These are phyloP conservation scores for Colletotrichum spaethianum DNA, from an alignment of 2,329 filamentous ascomycete genomes.

Conservation along the genomic window DNA sequence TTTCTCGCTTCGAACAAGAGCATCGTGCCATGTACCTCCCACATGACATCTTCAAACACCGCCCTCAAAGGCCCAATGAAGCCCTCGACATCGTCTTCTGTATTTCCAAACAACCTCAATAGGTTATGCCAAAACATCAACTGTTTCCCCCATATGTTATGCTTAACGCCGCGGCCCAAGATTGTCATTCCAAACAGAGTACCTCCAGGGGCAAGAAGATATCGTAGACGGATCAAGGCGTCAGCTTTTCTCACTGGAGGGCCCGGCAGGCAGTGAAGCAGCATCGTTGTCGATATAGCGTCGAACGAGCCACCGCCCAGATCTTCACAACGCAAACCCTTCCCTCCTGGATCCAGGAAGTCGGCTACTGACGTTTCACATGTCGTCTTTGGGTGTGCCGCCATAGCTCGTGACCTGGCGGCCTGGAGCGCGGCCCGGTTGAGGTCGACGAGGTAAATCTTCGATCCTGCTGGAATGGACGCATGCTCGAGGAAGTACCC, in stretches of 20 bases:
- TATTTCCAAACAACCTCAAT: conserved; percentile 22
- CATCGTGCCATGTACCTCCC: conserved; percentile 23
- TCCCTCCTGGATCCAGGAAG: conserved; percentile 11
- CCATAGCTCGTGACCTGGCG: conserved; percentile 15
- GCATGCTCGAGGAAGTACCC: conserved; percentile 50
- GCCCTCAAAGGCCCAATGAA: conserved; percentile 10
- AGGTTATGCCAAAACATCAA: conserved; percentile 32
- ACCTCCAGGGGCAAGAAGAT: conserved; percentile 42
- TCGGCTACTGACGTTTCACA: conserved; percentile 25
- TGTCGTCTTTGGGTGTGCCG: conserved; percentile 8
- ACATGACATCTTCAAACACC: conserved; percentile 10
- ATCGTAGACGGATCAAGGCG: conserved; percentile 30
- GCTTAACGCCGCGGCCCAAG: conserved; percentile 34
- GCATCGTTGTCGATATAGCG: conserved; percentile 26
- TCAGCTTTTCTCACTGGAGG: conserved; percentile 42
- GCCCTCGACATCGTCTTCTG: conserved; percentile 21
- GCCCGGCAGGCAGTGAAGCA: conserved; percentile 47
- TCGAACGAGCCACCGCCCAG: conserved; percentile 17
- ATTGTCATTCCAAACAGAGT: conserved; percentile 47
- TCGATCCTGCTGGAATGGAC: neutral
- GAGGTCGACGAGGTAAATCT: conserved; percentile 13
- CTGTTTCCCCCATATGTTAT: conserved; percentile 15
- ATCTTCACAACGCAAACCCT: conserved; percentile 3
- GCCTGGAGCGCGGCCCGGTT: conserved; percentile 22
- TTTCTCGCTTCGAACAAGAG: conserved; percentile 28